Percentiles rank a stretch among this genome's conserved stretches.
phyloP scores from a whole-genome alignment of 305 asterid species.

The Fraxinus ornus region DNA sequence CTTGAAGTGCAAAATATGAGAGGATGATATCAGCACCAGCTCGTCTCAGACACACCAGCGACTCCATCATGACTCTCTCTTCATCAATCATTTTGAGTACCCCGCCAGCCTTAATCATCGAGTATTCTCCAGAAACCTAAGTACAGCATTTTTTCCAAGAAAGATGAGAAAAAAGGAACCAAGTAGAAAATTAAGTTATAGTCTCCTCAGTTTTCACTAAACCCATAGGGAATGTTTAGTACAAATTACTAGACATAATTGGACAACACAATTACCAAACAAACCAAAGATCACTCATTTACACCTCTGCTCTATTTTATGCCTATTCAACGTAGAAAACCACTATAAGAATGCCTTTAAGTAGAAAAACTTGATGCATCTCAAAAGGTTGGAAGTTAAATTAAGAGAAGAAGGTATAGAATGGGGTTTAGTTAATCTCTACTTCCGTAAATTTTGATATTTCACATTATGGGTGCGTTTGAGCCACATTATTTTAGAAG shows the following conservation, averaged over 20 bases:
- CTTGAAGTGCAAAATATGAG: conserved; percentile 86
- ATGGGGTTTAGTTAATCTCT: not conserved
- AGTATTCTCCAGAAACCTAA: conserved; percentile 94
- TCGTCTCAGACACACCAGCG: conserved; percentile 82
- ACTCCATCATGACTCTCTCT: conserved; percentile 90
- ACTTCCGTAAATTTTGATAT: not conserved
- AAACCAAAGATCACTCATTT: not conserved
- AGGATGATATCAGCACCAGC: conserved; percentile 92
- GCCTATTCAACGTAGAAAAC: not conserved
- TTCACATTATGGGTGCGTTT: not conserved
- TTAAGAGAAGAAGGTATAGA: not conserved
- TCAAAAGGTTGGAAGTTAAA: not conserved
- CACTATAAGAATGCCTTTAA: not conserved
- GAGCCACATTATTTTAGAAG: no score
- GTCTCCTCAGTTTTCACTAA: not conserved
- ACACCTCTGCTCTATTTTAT: not conserved
- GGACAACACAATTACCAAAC: not conserved
- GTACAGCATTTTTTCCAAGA: not conserved
- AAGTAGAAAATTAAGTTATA: not conserved
- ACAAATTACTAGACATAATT: not conserved
- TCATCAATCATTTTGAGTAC: conserved; percentile 83
- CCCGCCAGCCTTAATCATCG: conserved; percentile 95
- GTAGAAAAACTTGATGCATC: not conserved
- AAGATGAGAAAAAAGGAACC: not conserved
- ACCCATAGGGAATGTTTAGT: not conserved